Conservation (phyloP, 805 yeast species). For the Candida krabiensis region DNA sequence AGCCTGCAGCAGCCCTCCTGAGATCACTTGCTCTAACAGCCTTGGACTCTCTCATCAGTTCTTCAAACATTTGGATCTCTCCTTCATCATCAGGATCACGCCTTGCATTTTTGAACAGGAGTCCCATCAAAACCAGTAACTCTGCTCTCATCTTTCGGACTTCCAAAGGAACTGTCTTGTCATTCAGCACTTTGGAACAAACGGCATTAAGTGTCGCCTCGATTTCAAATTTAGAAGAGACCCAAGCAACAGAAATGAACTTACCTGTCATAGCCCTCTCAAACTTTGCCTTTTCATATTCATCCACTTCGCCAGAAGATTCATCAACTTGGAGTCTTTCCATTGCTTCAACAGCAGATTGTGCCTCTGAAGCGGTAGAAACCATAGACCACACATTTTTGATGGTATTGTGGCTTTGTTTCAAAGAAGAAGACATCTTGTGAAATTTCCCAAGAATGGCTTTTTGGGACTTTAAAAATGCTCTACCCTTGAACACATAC, state of each 20-base stretch:
- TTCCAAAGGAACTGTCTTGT: constrained; percentile 46
- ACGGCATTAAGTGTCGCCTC: constrained; percentile 70
- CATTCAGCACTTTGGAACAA: constrained; percentile 64
- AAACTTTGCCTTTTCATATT: constrained; percentile 55
- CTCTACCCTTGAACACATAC: constrained; percentile 62
- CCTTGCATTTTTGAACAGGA: constrained; percentile 55
- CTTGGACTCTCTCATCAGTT: constrained; percentile 38
- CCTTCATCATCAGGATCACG: constrained; percentile 71
- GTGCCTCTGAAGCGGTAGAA: constrained; percentile 76
- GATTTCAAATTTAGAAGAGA: constrained; percentile 76
- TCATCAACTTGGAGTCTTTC: constrained; percentile 52
- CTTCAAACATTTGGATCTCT: constrained; percentile 78
- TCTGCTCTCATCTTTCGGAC: constrained; percentile 62
- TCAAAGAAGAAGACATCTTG: constrained; percentile 61
- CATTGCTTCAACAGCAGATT: constrained; percentile 71
- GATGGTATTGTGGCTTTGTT: constrained; percentile 72
- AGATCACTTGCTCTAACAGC: constrained; percentile 30
- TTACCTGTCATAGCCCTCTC: constrained; percentile 77
- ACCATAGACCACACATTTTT: constrained; percentile 72
- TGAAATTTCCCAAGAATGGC: constrained; percentile 63
- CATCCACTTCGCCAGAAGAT: constrained; percentile 43
- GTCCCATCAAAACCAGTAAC: constrained; percentile 59
- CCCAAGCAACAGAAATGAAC: constrained; percentile 83
- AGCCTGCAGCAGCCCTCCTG: constrained; percentile 20
- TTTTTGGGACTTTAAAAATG: constrained; percentile 64